Base-by-base conservation (phyloP, 495 filamentous ascomycete species). In the Glarea lozoyensis region DNA sequence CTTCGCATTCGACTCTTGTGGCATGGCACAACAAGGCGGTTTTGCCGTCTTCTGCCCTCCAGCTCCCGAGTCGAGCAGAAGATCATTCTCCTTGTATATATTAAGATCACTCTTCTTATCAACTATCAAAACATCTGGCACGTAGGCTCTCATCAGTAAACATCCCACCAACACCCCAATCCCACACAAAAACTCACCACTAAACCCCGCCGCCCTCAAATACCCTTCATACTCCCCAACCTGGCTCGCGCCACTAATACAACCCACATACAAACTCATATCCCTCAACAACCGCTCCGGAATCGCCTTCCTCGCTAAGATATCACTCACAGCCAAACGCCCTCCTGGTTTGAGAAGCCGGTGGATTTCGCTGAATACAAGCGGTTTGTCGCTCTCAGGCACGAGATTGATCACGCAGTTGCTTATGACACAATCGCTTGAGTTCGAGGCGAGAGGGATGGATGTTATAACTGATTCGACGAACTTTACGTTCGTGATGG, bases 281-380 rank as follows among this genome's bases (percentile, higher is more conserved):
- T 48, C 18, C 4, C 23, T 24, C 23, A 45, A 25, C 15, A 49
- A 10, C 16, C 43, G 33, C 15, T 10, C 10, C 13, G 46, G 13
- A 9, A 49, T 24, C 16, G 29, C 10, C 22, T 49, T 49, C 33
- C 18, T 21, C 0, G 46, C 46, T 4, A 84, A 58, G 44, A 84
- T 78, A 56, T 85, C 81, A n/a, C 69, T 75, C 10, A 87, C 61
- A 4, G 76, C 81, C 16, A 84, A 57, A 18, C 79, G 59, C 1
- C 82, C 80, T 15, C 73, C 73, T 0, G 77, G 65, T 53, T 73
- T 73, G 11, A 84, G 59, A 7, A 86, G 46, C 6, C 82, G 71
- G 54, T 63, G 62, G 50, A 82, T 80, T 62, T 85, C 78, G 7
- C 56, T 19, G 55, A 83, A 83, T 2, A 69, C 76, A 13, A 63